Evolutionary conservation across 1,284 basidiomycete species (phyloP), one percentile per base, ranked within the genome.

Genomic region (Cutaneotrichosporon cavernicola): DNA sequence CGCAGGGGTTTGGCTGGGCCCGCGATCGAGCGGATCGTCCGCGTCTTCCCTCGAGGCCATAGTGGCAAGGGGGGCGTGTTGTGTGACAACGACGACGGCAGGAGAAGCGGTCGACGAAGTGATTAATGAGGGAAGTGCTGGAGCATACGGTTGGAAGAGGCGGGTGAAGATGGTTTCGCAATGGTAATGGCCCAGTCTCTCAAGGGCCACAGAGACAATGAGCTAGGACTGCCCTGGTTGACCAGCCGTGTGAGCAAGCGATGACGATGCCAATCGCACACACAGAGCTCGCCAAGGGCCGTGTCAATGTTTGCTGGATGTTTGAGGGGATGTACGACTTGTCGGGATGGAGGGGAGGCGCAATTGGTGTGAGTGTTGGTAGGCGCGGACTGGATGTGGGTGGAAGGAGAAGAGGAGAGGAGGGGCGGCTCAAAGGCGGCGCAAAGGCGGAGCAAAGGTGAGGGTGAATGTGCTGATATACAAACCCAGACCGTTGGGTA

Each of bases 41-140:
- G 51, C 51, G 51, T 53, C 51, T 53, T 32, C 51, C 51, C 51
- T 53, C 31, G 51, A 53, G 26, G 26, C 51, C 51, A 53, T 53
- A 6, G 5, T 53, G 30, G 51, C 31, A 32, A 32, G 31, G 26
- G 51, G 22, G 49, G 51, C 26, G 49, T 6, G 51, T 14, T 6
- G 10, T 26, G 22, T 18, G 14, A 32, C 26, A 34, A 53, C 18
- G 51, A 11, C 18, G 51, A 50, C 49, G 14, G 49, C 26, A 50
- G 22, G 22, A n/a, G 49, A 26, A 22, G 22, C 22, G 22, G 49
- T 13, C 22, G 26, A 26, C 22, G 16, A 30, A 30, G 49, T 14
- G 26, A 11, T 30, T 11, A 50, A 50, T 21, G 49, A 50, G 30
- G 49, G 11, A 30, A 50, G 49, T 26, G 43, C 22, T 30, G 49